phyloP scores from a whole-genome alignment of 163 green algal species.

The Scenedesmus sp. region DNA sequence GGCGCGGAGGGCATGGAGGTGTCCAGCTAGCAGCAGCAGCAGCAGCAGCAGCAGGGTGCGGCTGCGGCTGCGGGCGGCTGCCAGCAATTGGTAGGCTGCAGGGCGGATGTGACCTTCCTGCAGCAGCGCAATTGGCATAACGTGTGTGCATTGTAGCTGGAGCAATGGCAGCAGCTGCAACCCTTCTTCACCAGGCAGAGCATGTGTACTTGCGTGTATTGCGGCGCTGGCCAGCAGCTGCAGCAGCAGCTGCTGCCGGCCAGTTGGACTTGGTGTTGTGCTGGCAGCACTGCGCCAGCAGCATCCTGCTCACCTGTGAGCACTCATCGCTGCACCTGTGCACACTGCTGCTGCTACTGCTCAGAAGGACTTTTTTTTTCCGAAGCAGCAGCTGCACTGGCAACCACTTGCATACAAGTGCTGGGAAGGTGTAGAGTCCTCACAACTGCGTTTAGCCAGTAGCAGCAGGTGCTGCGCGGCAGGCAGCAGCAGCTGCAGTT shows the following conservation, averaged over 20 bases:
- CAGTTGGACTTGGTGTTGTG: too few relatives aligned
- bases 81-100: not conserved
- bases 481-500: too few relatives aligned
- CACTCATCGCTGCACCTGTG: too few relatives aligned
- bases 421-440: too few relatives aligned
- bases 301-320: not conserved
- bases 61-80: not conserved
- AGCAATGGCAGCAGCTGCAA: not conserved
- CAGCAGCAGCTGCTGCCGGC: not conserved
- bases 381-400: too few relatives aligned
- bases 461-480: not conserved
- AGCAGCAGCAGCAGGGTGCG: not conserved
- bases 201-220: too few relatives aligned
- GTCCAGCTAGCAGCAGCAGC: constrained; percentile 14
- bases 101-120: too few relatives aligned
- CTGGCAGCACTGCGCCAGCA: not conserved
- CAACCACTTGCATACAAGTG: too few relatives aligned
- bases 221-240: not conserved
- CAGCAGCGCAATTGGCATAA: not conserved
- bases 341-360: too few relatives aligned
- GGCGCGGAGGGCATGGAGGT: constrained; percentile 47
- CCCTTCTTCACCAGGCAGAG: too few relatives aligned
- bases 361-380: too few relatives aligned
- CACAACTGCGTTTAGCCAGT: not conserved
- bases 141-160: not conserved